A percentile compares a stretch with the other conserved stretches of the same genome.
Evolutionary conservation across 2,329 filamentous ascomycete genomes (phyloP).

Genomic region (Fusarium sp.): DNA sequence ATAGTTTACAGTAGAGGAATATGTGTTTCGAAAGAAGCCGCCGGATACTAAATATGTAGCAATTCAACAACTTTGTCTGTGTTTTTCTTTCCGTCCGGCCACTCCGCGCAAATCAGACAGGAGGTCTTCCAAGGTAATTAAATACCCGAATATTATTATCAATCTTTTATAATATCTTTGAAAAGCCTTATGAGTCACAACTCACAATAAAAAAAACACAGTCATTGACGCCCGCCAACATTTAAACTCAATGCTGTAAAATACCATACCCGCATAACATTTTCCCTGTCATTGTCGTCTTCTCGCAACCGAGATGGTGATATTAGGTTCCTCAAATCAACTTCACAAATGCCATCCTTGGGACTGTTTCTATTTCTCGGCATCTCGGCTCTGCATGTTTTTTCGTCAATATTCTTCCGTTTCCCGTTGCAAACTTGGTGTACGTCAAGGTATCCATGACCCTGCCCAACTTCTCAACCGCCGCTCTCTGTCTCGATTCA

Average conservation of each 20-base stretch:
- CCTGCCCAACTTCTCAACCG: not conserved
- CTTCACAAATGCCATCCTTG: not conserved
- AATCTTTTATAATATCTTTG: not conserved
- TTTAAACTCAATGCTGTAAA: not conserved
- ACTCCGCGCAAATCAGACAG: too few species aligned
- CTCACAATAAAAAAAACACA: not conserved
- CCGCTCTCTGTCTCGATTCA: not conserved
- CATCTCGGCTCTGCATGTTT: not conserved
- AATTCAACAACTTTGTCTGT: not conserved
- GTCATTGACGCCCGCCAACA: not conserved
- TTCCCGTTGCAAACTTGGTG: not conserved
- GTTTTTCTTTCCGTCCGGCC: too few species aligned
- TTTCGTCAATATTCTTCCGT: not conserved
- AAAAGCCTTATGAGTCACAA: not conserved
- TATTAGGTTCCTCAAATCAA: not conserved
- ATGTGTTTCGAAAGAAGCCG: too few species aligned
- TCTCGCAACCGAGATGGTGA: not conserved
- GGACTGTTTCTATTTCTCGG: not conserved
- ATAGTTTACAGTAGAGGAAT: not conserved
- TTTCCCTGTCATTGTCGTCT: not conserved
- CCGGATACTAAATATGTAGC: not conserved
- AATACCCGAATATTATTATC: not conserved
- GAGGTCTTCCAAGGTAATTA: not conserved
- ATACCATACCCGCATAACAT: not conserved
- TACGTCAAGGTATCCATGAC: not conserved